Evolutionary conservation across 2,329 filamentous ascomycete species (phyloP).

Genomic region (Fusarium annulatum): DNA sequence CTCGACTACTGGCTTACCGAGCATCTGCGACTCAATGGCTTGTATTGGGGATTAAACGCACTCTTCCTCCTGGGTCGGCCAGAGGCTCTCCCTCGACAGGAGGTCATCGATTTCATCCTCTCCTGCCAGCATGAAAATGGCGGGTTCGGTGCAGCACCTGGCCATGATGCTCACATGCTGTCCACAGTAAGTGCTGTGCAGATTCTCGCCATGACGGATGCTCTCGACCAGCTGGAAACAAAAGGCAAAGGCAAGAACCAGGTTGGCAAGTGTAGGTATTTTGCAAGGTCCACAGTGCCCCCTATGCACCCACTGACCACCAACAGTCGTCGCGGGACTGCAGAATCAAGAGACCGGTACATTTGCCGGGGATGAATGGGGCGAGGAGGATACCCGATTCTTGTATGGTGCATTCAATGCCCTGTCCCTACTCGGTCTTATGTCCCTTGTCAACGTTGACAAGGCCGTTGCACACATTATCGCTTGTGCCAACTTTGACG

Average conservation of each 20-base stretch:
- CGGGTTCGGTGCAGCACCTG: constrained; percentile 92
- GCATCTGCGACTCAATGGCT: constrained; percentile 91
- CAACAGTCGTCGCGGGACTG: constrained; percentile 78
- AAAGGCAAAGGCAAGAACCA: constrained; percentile 72
- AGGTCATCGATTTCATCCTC: constrained; percentile 91
- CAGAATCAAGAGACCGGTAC: constrained; percentile 86
- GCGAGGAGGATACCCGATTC: constrained; percentile 94
- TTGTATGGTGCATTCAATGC: constrained; percentile 91
- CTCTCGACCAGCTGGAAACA: constrained; percentile 82
- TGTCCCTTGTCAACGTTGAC: constrained; percentile 79
- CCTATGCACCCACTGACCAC: constrained; percentile 36
- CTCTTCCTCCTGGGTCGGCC: constrained; percentile 86
- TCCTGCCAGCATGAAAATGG: constrained; percentile 91
- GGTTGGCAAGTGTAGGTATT: constrained; percentile 80
- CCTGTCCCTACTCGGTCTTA: constrained; percentile 81
- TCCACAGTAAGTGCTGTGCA: constrained; percentile 97
- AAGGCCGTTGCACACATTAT: constrained; percentile 84
- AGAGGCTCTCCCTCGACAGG: constrained; percentile 81
- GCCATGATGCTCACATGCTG: constrained; percentile 95
- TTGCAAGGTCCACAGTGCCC: constrained; percentile 15
- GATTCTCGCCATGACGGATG: constrained; percentile 88
- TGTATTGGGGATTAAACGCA: constrained; percentile 95
- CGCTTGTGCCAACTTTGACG: constrained; percentile 91
- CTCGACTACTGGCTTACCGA: constrained; percentile 98
- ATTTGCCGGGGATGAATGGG: constrained; percentile 96